Percentiles rank a stretch among this genome's conserved stretches.
phyloP scores from a whole-genome alignment of 2,329 filamentous ascomycete species.

The Penicillium sp. region DNA sequence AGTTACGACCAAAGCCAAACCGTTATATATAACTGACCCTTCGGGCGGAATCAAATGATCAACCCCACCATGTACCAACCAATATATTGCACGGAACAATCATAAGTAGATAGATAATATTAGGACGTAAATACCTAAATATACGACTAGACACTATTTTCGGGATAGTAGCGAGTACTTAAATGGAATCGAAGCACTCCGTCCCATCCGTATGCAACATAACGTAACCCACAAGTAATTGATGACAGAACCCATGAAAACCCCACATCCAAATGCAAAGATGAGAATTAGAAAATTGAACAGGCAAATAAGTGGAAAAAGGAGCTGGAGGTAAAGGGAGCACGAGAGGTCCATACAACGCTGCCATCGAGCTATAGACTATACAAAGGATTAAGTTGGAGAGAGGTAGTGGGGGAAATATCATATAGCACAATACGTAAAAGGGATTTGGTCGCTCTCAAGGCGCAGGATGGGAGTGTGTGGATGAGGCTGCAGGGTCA shows the following conservation, averaged over 20 bases:
- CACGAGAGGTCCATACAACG: slow-evolving; percentile 1
- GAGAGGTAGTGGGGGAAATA: not conserved
- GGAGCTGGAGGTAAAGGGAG: not conserved
- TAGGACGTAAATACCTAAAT: not conserved
- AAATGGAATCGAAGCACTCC: not conserved
- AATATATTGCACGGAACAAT: not conserved
- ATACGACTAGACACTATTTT: not conserved
- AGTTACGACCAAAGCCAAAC: not conserved
- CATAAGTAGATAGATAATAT: not conserved
- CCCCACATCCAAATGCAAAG: slow-evolving; percentile 11
- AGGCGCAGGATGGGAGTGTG: not conserved
- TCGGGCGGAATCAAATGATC: not conserved
- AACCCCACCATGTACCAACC: not conserved
- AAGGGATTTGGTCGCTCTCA: not conserved
- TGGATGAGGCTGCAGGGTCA: not conserved
- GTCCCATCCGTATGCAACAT: slow-evolving; percentile 4
- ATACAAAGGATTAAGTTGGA: not conserved
- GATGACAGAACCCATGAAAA: slow-evolving; percentile 1
- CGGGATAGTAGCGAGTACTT: not conserved
- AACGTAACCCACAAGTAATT: not conserved
- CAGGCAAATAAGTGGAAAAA: not conserved
- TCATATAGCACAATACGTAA: not conserved
- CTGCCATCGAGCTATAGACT: slow-evolving; percentile 3
- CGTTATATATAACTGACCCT: not conserved
- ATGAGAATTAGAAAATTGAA: not conserved